These are phyloP conservation scores for Epichloe bromicola DNA, from an alignment of 2,329 filamentous ascomycete species.

Conservation along the genomic window DNA sequence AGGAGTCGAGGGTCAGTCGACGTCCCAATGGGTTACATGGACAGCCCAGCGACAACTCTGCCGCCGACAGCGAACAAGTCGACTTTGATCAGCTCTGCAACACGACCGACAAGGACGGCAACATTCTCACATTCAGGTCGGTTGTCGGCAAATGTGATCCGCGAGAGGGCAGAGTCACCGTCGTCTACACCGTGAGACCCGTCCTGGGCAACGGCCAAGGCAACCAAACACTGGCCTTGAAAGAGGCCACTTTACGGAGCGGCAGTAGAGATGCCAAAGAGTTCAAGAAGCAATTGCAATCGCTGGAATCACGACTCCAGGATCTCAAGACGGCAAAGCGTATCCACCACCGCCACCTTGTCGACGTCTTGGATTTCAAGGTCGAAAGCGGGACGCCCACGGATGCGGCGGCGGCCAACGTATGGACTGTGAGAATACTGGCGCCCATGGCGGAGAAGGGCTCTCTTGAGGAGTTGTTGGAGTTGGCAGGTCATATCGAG, in stretches of 20 bases:
- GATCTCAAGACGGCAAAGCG: constrained; percentile 60
- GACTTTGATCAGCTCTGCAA: constrained; percentile 56
- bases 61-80: constrained; percentile 25
- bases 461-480: constrained; percentile 68
- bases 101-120: constrained; percentile 49
- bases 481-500: constrained; percentile 62
- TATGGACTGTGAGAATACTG: constrained; percentile 65
- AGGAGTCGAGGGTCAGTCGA: constrained; percentile 51
- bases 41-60: constrained; percentile 16
- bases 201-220: constrained; percentile 41
- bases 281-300: constrained; percentile 64
- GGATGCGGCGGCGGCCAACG: constrained; percentile 21
- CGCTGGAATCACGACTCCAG: constrained; percentile 65
- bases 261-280: constrained; percentile 44
- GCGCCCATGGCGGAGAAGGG: constrained; percentile 70
- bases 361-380: constrained; percentile 72
- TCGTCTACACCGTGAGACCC: constrained; percentile 60
- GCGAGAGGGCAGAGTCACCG: constrained; percentile 51
- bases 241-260: constrained; percentile 50
- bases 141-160: constrained; percentile 59
- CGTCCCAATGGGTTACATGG: constrained; percentile 26
- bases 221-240: constrained; percentile 57
- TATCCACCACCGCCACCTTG: constrained; percentile 62
- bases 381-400: constrained; percentile 44
- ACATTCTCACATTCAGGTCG: constrained; percentile 52